Conservation (phyloP, 768 basidiomycete genomes). For the Podaxis sp. region DNA sequence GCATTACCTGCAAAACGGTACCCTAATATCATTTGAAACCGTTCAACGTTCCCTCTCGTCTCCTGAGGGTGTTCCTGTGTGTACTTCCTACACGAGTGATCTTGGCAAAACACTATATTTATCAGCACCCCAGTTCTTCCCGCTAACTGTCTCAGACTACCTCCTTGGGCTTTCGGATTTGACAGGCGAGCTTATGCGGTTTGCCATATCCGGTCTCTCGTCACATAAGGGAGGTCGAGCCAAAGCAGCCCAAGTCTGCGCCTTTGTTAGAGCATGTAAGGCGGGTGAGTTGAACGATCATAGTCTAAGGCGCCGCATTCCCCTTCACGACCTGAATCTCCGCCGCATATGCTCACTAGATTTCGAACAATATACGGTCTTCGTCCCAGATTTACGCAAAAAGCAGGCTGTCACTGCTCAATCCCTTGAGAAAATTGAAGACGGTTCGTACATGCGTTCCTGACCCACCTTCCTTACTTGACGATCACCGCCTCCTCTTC, state of each 20-base stretch:
- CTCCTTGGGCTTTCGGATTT: conserved; percentile 91
- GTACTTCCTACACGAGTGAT: conserved; percentile 27
- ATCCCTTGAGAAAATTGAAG: conserved; percentile 94
- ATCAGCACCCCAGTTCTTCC: conserved; percentile 59
- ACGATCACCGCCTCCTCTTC: conserved; percentile 12
- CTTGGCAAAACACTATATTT: conserved; percentile 11
- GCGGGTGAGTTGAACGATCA: conserved; percentile 45
- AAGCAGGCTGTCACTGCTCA: conserved; percentile 86
- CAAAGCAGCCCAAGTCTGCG: conserved; percentile 62
- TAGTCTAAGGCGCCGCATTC: background rate
- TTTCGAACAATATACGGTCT: conserved; percentile 75
- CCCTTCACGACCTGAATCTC: conserved; percentile 1
- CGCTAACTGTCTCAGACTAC: conserved; percentile 80
- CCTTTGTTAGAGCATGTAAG: conserved; percentile 73
- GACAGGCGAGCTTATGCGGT: conserved; percentile 96
- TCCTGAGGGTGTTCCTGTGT: conserved; percentile 61
- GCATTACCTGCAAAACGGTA: conserved; percentile 73
- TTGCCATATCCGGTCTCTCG: conserved; percentile 78
- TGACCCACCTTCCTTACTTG: background rate
- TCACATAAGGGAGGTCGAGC: conserved; percentile 62
- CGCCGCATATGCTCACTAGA: conserved; percentile 34
- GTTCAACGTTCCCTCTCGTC: conserved; percentile 68
- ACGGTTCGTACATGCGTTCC: conserved; percentile 50
- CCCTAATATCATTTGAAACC: conserved; percentile 65
- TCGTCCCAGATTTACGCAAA: conserved; percentile 73